Evolutionary conservation across 805 yeast genomes (phyloP), one percentile per base, ranked within the genome.

Genomic region (Metschnikowia gelsemii): DNA sequence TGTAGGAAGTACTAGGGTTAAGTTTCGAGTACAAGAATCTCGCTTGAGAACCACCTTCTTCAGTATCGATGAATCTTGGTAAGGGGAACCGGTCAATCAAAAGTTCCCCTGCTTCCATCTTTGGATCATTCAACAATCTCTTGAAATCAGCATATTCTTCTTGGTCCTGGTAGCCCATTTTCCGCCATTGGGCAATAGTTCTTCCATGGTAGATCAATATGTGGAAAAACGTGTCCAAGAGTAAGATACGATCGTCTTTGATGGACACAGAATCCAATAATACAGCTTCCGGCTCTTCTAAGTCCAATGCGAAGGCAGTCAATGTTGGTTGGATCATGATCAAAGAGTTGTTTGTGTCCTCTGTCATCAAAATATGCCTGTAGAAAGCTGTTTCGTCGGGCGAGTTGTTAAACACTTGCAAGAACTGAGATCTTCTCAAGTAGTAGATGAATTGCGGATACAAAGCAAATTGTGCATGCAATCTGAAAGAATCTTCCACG

Each of bases 371-470:
- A 13, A 88, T 83, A 64, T 93, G 99, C 63, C 97, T 82, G 68
- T 91, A 88, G 66, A 90, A 93, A 27, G 96, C 96, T 32, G 98
- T 89, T 71, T 93, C 99, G 71, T 93, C 99, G 2, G 99, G 99
- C 5, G 99, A 93, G 66, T 90, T 90, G 68, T 93, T 93, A 75
- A 93, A 93, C 32, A 91, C 96, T 63, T 88, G 95, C 62, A 93
- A 72, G 64, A 93, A 90, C 66, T 91, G 98, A 1, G 97, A 88
- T 63, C 99, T 83, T 70, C 99, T 85, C 67, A 93, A 74, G 62
- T 93, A 95, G 70, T 85, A 93, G 66, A 93, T 84, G 59, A 93
- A 95, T 66, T 93, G 99, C 20, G 99, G 99, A 59, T 87, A 85
- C 61, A 91, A 72, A 32, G 88, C 79, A 64, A 88, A 90, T 59